Evolutionary conservation across 2,329 filamentous ascomycete genomes (phyloP), one percentile per base, ranked within the genome.

Genomic region (Sporothrix brasiliensis): DNA sequence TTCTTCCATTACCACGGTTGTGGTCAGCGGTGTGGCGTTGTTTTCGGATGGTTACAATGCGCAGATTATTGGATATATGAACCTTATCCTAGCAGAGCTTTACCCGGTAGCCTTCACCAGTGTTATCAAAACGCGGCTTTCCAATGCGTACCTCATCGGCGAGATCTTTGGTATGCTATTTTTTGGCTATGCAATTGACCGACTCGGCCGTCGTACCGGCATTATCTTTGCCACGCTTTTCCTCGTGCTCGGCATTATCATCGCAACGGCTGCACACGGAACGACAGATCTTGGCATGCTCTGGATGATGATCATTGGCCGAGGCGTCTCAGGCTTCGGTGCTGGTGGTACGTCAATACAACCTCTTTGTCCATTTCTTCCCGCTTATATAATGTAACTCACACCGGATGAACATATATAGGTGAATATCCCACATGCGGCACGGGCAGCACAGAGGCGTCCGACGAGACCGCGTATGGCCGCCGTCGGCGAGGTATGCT

Each of bases 141-240:
- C 83, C 53, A 87, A 88, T 73, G 82, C 85, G 2, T 85, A 84
- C 72, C 79, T 87, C 5, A 82, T 87, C 67, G 86, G 86, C 61
- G 83, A 85, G 77, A 86, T 87, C 69, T 77, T 87, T 67, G 86
- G 86, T 67, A 88, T 87, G 81, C 76, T 87, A 9, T 78, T 82
- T 73, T 86, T 87, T 71, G 84, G 85, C 7, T 77, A 82, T 11
- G 75, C 84, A 7, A 83, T 84, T 72, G 85, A 86, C 74, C 80
- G 81, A 21, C 74, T 86, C 4, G 84, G 85, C n/a, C 79, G 84
- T 52, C 80, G 81, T 54, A 84, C 80, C 0, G 84, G 84, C 14
- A 81, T 82, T 52, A 76, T 86, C 4, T 78, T 79, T 4, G 82
- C 84, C 0, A 86, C 84, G 0, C 67, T 80, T 5, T 78, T 84